These are phyloP conservation scores for Dovyalis caffra DNA, from an alignment of 345 rosid species.

Conservation along the genomic window DNA sequence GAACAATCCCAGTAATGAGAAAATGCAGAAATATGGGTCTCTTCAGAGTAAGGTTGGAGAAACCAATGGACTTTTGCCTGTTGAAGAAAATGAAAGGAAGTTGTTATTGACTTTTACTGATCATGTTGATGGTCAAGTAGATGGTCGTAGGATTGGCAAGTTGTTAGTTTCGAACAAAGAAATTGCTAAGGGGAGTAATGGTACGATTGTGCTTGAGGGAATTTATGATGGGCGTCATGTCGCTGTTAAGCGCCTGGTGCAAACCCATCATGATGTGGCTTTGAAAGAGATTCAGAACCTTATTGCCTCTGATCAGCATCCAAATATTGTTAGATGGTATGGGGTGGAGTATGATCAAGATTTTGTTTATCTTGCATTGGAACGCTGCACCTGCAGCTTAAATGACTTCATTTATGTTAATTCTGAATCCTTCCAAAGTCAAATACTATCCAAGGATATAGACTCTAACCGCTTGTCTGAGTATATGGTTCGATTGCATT, in stretches of 20 bases:
- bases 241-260: slow-evolving; percentile 68
- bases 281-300: slow-evolving; percentile 65
- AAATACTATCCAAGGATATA: slow-evolving; percentile 19
- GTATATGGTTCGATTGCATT: slow-evolving; percentile 23
- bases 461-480: slow-evolving; percentile 25
- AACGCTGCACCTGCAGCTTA: slow-evolving; percentile 68
- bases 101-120: background rate
- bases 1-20: slow-evolving; percentile 4
- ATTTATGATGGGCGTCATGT: slow-evolving; percentile 58
- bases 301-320: slow-evolving; percentile 67
- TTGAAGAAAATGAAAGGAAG: slow-evolving; percentile 4
- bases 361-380: slow-evolving; percentile 63
- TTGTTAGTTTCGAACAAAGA: slow-evolving; percentile 25
- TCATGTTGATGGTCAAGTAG: slow-evolving; percentile 4
- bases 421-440: slow-evolving; percentile 41
- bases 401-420: slow-evolving; percentile 48
- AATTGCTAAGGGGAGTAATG: slow-evolving; percentile 55
- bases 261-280: slow-evolving; percentile 68
- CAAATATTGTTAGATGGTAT: slow-evolving; percentile 69
- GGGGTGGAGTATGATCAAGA: slow-evolving; percentile 70
- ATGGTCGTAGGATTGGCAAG: slow-evolving; percentile 29
- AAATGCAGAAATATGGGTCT: background rate
- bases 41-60: slow-evolving; percentile 8
- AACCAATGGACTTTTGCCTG: background rate
- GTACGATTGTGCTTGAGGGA: slow-evolving; percentile 69